A percentile compares a stretch with the other conserved stretches of the same genome.
Conservation (phyloP, 257 asterid genomes). For the Mentha longifolia region DNA sequence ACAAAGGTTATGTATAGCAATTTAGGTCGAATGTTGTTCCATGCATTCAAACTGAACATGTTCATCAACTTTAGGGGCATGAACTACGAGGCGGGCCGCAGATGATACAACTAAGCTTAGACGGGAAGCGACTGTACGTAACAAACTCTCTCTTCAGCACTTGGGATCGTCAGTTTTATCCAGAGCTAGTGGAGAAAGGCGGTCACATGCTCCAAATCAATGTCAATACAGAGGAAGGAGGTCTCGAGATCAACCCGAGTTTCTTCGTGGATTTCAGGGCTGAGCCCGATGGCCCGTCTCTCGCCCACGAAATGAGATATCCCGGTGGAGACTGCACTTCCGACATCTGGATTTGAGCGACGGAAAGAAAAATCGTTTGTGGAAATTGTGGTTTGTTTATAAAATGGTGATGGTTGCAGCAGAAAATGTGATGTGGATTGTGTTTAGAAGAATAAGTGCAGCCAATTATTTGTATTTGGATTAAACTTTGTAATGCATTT, state of each 20-base stretch:
- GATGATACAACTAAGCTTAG: constrained; percentile 96
- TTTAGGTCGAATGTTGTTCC: not conserved
- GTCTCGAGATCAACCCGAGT: constrained; percentile 66
- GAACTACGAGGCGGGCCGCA: constrained; percentile 92
- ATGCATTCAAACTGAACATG: constrained; percentile 1
- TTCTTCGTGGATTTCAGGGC: constrained; percentile 86
- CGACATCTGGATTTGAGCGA: constrained; percentile 75
- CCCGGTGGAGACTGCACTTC: constrained; percentile 99
- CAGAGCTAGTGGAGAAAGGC: constrained; percentile 80
- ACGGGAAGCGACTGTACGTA: constrained; percentile 81
- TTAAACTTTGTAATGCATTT: not conserved
- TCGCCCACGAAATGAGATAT: constrained; percentile 96
- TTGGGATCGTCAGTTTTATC: constrained; percentile 93
- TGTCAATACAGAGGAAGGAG: constrained; percentile 78
- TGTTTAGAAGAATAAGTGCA: constrained; percentile 11
- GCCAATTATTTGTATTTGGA: constrained; percentile 9
- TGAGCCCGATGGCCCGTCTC: constrained; percentile 92
- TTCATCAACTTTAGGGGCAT: constrained; percentile 55
- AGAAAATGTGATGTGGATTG: not conserved
- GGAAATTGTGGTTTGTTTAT: not conserved
- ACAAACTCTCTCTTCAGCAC: constrained; percentile 92
- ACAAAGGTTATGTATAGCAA: not conserved
- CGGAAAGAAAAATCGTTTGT: not conserved
- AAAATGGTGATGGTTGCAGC: constrained; percentile 8
- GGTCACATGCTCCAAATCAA: constrained; percentile 82